Evolutionary conservation across 352 stramenopile genomes (phyloP).

Genomic region (Phytopythium chamaehyphon): DNA sequence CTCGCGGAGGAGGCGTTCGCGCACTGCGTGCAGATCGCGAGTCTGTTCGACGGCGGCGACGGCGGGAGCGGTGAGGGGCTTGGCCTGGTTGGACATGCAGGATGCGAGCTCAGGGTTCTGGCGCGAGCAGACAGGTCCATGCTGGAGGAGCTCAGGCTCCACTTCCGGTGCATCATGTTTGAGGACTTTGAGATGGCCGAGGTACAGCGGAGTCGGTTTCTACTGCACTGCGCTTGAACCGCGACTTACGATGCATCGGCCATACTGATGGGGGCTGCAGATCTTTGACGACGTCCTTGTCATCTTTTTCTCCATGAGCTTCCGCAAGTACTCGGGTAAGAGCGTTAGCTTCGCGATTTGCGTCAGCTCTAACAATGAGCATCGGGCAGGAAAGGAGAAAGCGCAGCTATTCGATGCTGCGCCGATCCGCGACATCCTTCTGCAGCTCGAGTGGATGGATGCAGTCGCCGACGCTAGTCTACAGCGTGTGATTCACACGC

Average conservation of each 20-base stretch:
- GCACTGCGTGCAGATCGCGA: constrained; percentile 61
- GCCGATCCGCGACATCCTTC: constrained; percentile 40
- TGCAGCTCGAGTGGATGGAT: constrained; percentile 57
- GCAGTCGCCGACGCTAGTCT: constrained; percentile 46
- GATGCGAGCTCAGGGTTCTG: neutral
- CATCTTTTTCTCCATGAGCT: constrained; percentile 73
- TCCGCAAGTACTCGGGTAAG: constrained; percentile 46
- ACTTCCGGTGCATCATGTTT: constrained; percentile 54
- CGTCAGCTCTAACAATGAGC: neutral
- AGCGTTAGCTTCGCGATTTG: no score
- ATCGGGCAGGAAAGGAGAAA: constrained; percentile 33
- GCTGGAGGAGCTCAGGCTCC: constrained; percentile 42
- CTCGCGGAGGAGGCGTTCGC: constrained; percentile 69
- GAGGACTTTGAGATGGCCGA: constrained; percentile 30
- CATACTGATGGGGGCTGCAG: constrained; percentile 13
- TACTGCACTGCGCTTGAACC: no score
- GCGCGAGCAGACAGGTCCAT: constrained; percentile 12
- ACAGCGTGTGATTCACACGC: constrained; percentile 43
- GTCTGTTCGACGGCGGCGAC: constrained; percentile 38
- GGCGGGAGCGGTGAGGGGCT: neutral
- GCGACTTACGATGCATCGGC: no score
- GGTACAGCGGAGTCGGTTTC: constrained; percentile 2
- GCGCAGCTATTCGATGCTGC: constrained; percentile 42
- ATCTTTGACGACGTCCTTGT: constrained; percentile 59
- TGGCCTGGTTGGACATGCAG: neutral